A percentile compares a stretch with the other conserved stretches of the same genome.
phyloP scores from a whole-genome alignment of 2,329 filamentous ascomycete species.

The Colletotrichum orchidophilum region DNA sequence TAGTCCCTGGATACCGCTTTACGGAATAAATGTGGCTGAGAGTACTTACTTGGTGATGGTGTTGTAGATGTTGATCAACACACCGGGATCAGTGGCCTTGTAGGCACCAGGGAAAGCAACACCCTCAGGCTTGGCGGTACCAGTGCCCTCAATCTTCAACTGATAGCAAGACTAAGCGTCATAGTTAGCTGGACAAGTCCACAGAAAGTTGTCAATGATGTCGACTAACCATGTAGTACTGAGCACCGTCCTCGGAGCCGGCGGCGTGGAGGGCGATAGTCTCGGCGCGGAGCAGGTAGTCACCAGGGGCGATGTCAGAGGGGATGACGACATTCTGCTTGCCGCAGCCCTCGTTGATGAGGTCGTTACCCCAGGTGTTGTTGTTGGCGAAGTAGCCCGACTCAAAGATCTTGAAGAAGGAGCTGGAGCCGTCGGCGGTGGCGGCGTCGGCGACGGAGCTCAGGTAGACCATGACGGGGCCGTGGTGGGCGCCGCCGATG shows the following conservation, averaged over 20 bases:
- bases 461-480: slow-evolving; percentile 59
- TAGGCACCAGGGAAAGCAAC: slow-evolving; percentile 36
- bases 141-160: slow-evolving; percentile 39
- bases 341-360: slow-evolving; percentile 35
- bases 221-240: slow-evolving; percentile 50
- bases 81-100: slow-evolving; percentile 50
- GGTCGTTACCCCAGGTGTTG: slow-evolving; percentile 35
- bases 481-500: slow-evolving; percentile 62
- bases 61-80: slow-evolving; percentile 56
- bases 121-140: slow-evolving; percentile 36
- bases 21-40: too few species aligned
- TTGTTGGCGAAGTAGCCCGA: slow-evolving; percentile 43
- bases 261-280: slow-evolving; percentile 61
- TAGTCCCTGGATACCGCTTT: background rate
- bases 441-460: slow-evolving; percentile 57
- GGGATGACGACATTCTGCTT: slow-evolving; percentile 48
- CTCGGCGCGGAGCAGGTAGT: slow-evolving; percentile 65
- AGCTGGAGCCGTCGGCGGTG: slow-evolving; percentile 51
- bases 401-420: slow-evolving; percentile 63
- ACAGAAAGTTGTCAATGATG: background rate
- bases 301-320: slow-evolving; percentile 54
- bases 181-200: background rate
- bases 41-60: slow-evolving; percentile 6
- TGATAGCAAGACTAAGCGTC: slow-evolving; percentile 37
- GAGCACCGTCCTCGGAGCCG: slow-evolving; percentile 46